Conservation (phyloP, 352 stramenopile species). For the Phytophthora podocarpi region DNA sequence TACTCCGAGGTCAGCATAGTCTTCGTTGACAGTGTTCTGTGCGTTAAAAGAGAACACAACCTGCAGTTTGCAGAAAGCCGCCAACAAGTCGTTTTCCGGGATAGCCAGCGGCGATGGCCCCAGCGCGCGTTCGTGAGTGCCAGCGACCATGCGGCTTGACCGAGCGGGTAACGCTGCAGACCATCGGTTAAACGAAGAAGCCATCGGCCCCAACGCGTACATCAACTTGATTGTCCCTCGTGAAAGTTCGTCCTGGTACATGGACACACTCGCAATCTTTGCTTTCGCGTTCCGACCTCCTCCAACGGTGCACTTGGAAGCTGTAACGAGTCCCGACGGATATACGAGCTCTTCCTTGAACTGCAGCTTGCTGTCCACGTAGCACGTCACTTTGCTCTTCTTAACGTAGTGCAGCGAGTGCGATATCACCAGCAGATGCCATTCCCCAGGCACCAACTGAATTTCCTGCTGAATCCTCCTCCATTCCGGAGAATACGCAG, state of each 20-base stretch:
- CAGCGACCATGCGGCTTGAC: constrained; percentile 44
- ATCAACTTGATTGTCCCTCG: constrained; percentile 59
- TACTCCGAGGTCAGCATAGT: constrained; percentile 63
- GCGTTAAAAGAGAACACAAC: constrained; percentile 81
- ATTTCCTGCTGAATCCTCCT: constrained; percentile 57
- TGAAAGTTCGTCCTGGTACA: constrained; percentile 83
- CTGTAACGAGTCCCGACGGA: constrained; percentile 70
- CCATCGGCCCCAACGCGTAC: constrained; percentile 60
- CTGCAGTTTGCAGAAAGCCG: constrained; percentile 61
- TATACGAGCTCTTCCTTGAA: constrained; percentile 83
- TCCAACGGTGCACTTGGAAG: constrained; percentile 76
- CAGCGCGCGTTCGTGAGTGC: constrained; percentile 54
- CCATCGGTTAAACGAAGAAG: constrained; percentile 67
- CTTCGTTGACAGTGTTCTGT: constrained; percentile 56
- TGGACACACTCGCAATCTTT: constrained; percentile 71
- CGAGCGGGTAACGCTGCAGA: constrained; percentile 28
- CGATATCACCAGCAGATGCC: constrained; percentile 77
- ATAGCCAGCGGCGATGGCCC: constrained; percentile 48
- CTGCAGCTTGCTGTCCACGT: constrained; percentile 62
- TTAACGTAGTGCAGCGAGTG: constrained; percentile 88
- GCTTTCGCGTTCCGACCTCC: constrained; percentile 42
- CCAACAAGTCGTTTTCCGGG: constrained; percentile 44
- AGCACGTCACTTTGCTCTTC: constrained; percentile 83
- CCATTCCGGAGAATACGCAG: constrained; percentile 53
- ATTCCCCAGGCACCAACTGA: constrained; percentile 40